phyloP scores from a whole-genome alignment of 139 green algal genomes.

The Closterium sp. region DNA sequence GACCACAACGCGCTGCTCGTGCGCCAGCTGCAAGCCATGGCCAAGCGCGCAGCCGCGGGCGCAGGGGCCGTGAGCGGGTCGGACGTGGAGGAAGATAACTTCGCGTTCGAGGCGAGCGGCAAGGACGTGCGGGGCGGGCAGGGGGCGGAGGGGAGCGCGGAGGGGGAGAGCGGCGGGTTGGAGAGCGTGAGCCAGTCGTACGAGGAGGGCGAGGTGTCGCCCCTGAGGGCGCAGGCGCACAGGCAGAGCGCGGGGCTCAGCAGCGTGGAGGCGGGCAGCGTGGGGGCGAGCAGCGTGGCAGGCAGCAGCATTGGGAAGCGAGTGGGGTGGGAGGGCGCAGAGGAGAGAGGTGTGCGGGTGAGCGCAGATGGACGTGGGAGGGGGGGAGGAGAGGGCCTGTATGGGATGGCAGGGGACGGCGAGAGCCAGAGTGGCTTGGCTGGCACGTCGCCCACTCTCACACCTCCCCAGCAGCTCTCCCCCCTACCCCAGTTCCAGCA shows the following conservation, averaged over 20 bases:
- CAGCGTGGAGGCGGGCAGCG: not conserved
- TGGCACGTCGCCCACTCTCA: not conserved
- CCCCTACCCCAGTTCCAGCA: not conserved
- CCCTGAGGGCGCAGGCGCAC: not conserved
- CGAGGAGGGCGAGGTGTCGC: not conserved
- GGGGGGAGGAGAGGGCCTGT: not conserved
- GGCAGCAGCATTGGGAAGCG: not conserved
- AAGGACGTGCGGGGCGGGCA: not conserved
- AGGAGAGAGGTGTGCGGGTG: not conserved
- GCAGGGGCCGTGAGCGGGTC: not conserved
- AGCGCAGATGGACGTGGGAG: not conserved
- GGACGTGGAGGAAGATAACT: not conserved
- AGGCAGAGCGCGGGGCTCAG: not conserved
- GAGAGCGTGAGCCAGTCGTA: not conserved
- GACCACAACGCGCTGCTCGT: not conserved
- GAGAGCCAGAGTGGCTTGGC: not conserved
- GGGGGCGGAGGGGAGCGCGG: not conserved
- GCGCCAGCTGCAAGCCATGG: not conserved
- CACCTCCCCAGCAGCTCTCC: not conserved
- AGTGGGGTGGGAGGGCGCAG: not conserved
- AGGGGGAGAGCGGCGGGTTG: not conserved
- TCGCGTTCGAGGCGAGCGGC: not conserved
- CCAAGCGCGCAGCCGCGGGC: not conserved
- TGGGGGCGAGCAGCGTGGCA: not conserved
- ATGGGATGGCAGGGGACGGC: not conserved